A percentile compares a stretch with the other conserved stretches of the same genome.
Conservation (phyloP, 345 rosid genomes). For the Anastatica hierochuntica region DNA sequence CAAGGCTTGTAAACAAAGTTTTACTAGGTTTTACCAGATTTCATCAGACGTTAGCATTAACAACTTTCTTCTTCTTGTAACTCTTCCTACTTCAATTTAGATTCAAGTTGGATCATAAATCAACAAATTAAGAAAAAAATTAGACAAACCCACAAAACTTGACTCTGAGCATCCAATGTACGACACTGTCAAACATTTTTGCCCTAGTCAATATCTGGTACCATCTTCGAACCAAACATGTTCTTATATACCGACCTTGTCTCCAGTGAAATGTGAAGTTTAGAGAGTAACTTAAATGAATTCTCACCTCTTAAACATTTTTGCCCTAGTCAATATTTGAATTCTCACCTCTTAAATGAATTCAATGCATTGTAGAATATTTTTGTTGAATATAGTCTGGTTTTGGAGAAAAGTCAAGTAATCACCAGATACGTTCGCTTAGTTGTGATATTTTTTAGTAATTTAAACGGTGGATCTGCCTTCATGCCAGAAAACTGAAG, state of each 20-base stretch:
- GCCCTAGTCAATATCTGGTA: conserved; percentile 98
- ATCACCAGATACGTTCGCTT: conserved; percentile 60
- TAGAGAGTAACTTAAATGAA: conserved; percentile 3
- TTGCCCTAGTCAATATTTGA: too few species aligned
- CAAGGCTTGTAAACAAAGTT: too few species aligned
- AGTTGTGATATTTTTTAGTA: conserved; percentile 54
- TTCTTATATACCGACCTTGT: conserved; percentile 7
- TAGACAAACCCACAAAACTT: conserved; percentile 62
- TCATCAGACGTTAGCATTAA: too few species aligned
- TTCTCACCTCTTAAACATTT: too few species aligned
- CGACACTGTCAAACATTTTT: conserved; percentile 81
- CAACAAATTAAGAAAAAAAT: too few species aligned
- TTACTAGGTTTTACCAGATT: too few species aligned
- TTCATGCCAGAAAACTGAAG: conserved; percentile 73
- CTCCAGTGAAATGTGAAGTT: background rate
- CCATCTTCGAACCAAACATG: conserved; percentile 64
- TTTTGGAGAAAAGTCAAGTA: conserved; percentile 69
- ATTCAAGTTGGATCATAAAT: too few species aligned
- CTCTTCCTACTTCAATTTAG: too few species aligned
- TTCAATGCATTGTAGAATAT: conserved; percentile 77
- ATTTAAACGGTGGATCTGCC: conserved; percentile 56
- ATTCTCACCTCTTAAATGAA: conserved; percentile 94
- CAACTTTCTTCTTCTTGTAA: too few species aligned
- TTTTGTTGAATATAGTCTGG: conserved; percentile 59
- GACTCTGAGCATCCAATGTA: conserved; percentile 70